Conservation (phyloP, 306 rosid species). For the Luffa acutangula region DNA sequence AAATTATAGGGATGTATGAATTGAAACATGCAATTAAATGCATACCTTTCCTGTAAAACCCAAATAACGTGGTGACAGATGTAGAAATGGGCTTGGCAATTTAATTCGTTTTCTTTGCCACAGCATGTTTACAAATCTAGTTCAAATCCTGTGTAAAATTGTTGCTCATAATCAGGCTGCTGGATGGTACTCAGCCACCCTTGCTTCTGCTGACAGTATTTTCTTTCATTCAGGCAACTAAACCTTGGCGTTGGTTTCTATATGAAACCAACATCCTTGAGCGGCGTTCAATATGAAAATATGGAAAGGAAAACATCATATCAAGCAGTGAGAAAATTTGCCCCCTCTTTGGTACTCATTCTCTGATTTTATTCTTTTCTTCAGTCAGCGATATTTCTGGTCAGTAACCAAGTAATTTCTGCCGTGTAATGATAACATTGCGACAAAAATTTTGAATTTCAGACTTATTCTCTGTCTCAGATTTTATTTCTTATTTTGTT, state of each 20-base stretch:
- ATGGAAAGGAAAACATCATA: not conserved
- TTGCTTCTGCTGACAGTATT: not conserved
- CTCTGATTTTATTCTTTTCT: constrained; percentile 6
- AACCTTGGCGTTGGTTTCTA: not conserved
- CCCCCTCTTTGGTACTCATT: constrained; percentile 9
- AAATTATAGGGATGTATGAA: not conserved
- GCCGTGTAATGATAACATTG: constrained; percentile 1
- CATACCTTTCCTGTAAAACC: not conserved
- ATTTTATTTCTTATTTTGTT: not conserved
- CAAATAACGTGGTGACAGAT: not conserved
- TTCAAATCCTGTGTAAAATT: not conserved
- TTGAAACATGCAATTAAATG: not conserved
- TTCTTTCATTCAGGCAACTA: not conserved
- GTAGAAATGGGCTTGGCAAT: not conserved
- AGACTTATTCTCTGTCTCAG: not conserved
- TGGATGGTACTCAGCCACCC: not conserved
- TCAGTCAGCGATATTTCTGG: constrained; percentile 4
- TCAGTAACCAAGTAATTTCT: not conserved
- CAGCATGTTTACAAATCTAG: not conserved
- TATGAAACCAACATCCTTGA: not conserved
- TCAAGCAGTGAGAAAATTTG: not conserved
- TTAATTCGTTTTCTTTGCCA: not conserved
- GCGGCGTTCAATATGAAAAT: not conserved
- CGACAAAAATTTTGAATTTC: not conserved
- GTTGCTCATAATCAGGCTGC: too few relatives aligned